Conservation (phyloP, 2,329 filamentous ascomycete genomes). For the Beauveria rudraprayagi region DNA sequence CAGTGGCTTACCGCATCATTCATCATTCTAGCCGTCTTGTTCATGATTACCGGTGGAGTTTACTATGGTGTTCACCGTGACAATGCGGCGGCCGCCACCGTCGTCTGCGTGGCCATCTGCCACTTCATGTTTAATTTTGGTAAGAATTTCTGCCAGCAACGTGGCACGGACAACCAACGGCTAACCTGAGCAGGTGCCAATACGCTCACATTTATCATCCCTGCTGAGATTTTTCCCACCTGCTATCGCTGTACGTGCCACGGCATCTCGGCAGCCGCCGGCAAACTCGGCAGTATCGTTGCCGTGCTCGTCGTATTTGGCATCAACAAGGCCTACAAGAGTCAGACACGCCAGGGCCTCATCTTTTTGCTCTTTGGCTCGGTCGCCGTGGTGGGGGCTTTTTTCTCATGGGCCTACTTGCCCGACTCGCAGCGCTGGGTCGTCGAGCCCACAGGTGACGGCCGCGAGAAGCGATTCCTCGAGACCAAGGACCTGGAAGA, state of each 20-base stretch:
- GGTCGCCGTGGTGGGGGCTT: slow-evolving; percentile 39
- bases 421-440: slow-evolving; percentile 38
- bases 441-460: slow-evolving; percentile 16
- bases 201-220: slow-evolving; percentile 55
- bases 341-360: slow-evolving; percentile 36
- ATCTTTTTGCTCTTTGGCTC: slow-evolving; percentile 44
- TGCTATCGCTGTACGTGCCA: slow-evolving; percentile 55
- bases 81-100: slow-evolving; percentile 34
- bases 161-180: background rate
- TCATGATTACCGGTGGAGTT: slow-evolving; percentile 41
- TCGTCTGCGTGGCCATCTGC: slow-evolving; percentile 43
- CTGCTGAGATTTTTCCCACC: slow-evolving; percentile 57
- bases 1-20: slow-evolving; percentile 44
- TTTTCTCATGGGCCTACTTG: slow-evolving; percentile 45
- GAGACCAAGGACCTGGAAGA: slow-evolving; percentile 43
- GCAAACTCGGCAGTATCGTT: slow-evolving; percentile 49
- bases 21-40: slow-evolving; percentile 36
- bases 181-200: slow-evolving; percentile 40
- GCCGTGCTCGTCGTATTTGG: slow-evolving; percentile 43
- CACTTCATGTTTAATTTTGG: slow-evolving; percentile 50
- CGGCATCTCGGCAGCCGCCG: slow-evolving; percentile 52
- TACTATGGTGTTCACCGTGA: slow-evolving; percentile 40
- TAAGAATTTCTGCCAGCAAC: slow-evolving; percentile 17
- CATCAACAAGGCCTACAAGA: slow-evolving; percentile 37
- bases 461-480: slow-evolving; percentile 28